Evolutionary conservation across 1,284 basidiomycete species (phyloP), one percentile per base, ranked within the genome.

Genomic region (Ceratobasidium sp.): DNA sequence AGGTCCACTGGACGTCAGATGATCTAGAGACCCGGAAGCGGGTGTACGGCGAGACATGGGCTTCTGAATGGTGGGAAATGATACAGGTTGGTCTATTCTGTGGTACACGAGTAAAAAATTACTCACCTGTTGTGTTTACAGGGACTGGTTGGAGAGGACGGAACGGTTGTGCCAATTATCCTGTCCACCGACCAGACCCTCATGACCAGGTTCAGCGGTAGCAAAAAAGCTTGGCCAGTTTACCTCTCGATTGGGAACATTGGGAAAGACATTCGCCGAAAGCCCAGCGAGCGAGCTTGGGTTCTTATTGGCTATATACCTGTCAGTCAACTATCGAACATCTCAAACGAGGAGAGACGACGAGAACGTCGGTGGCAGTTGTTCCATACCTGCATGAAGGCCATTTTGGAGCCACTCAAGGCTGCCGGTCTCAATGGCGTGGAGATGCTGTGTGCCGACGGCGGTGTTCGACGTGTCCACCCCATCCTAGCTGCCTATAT

Each of bases 361-460:
- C 3, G 23, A 23, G 23, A 20, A 56, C n/a, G 10, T 3, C 23
- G 23, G 2, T 66, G 64, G 64, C 69, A 28, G 54, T 33, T 78
- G 9, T 80, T 78, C 33, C 79, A 80, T 52, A 75, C 20, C 0
- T 80, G 80, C 56, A 57, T 77, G 44, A 48, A 62, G 20, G 17
- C 62, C n/a, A 42, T 79, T 44, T 52, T 78, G n/a, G 38, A 78
- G 46, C 78, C 59, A 15, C 46, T 80, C n/a, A 52, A 52, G 26
- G 40, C 23, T 26, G 40, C n/a, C 10, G 61, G 54, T 0, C 12
- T 4, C 23, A 38, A n/a, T n/a, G 74, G 70, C 9, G 28, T 73
- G 1, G 54, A 77, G 10, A 15, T 79, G 62, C n/a, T 1, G 10
- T 61, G 78, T 62, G 74, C 61, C 1, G 78, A 80, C 57, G 79